Conservation (phyloP, 208 protist species). For the Wallacemonas rigidus region DNA sequence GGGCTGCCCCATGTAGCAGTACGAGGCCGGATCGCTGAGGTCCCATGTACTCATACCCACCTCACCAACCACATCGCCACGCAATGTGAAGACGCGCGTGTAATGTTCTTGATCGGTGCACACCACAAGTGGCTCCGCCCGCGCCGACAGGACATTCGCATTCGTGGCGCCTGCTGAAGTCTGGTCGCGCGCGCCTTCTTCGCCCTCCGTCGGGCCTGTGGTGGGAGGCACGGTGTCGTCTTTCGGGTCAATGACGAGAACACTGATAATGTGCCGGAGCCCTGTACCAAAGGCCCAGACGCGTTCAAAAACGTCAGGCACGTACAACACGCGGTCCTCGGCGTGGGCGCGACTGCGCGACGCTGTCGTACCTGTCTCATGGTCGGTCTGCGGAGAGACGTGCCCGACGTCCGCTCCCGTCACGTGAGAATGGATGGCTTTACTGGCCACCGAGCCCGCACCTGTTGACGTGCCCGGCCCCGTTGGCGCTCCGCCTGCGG, state of each 20-base stretch:
- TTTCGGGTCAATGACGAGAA: constrained; percentile 25
- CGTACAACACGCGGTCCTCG: constrained; percentile 36
- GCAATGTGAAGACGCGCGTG: constrained; percentile 67
- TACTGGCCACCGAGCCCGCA: too few relatives aligned
- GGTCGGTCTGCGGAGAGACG: background rate
- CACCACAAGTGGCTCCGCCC: constrained; percentile 47
- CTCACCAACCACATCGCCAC: constrained; percentile 70
- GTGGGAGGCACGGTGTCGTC: background rate
- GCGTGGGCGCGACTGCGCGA: constrained; percentile 29
- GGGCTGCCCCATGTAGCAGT: constrained; percentile 55
- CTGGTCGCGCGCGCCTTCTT: background rate
- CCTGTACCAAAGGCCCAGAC: constrained; percentile 45
- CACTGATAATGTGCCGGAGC: constrained; percentile 24
- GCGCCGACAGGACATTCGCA: background rate
- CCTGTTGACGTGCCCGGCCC: background rate
- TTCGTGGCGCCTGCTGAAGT: background rate
- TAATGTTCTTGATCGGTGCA: constrained; percentile 66
- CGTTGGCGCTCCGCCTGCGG: background rate
- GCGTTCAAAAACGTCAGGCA: constrained; percentile 37
- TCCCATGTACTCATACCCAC: constrained; percentile 72
- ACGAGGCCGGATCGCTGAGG: constrained; percentile 38
- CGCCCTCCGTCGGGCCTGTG: background rate
- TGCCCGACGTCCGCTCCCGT: constrained; percentile 9
- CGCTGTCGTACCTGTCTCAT: constrained; percentile 11
- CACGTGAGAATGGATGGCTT: background rate